Evolutionary conservation across 202 grass and related monocot genomes (phyloP), one percentile per base, ranked within the genome.

Genomic region (Musa balbisiana): DNA sequence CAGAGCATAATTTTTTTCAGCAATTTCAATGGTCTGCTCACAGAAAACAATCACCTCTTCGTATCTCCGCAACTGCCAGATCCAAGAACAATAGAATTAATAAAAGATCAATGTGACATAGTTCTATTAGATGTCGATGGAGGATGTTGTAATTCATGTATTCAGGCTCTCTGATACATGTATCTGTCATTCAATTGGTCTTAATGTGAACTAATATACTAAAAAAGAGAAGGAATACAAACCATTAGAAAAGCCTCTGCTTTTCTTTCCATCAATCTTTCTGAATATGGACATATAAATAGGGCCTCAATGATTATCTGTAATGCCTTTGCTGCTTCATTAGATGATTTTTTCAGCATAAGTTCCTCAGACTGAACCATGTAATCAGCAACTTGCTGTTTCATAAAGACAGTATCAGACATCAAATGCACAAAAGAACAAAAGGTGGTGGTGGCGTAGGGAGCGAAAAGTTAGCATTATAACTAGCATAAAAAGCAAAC

Each of bases 191-290:
- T 43, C 33, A 43, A 43, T 43, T 43, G 33, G 33, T 43, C 33
- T 6, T 6, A 43, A 43, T 43, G 33, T 43, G 23, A 69, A 58
- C 17, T 52, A 29, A 56, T 25, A 60, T n/a, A 52, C 2, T 59
- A 64, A 67, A 24, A n/a, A 15, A 54, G 55, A 82, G 52, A 49
- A 72, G 49, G 62, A 81, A 80, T 77, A 83, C 77, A 86, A 21
- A 98, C 95, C 91, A 73, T 77, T 77, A 98, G 69, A 73, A 94
- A 82, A 58, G 91, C 91, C 54, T 90, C 84, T 64, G 95, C 95
- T 83, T 98, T 98, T 82, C 93, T 92, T 75, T 91, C 85, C 80
- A 87, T 86, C 72, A 98, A 51, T 82, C 78, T 88, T 82, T 98
- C 91, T 29, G 85, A 94, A 76, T 92, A 81, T 54, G 87, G 78